Evolutionary conservation across 495 filamentous ascomycete species (phyloP), one percentile per base, ranked within the genome.

Genomic region (Penicillium herquei): DNA sequence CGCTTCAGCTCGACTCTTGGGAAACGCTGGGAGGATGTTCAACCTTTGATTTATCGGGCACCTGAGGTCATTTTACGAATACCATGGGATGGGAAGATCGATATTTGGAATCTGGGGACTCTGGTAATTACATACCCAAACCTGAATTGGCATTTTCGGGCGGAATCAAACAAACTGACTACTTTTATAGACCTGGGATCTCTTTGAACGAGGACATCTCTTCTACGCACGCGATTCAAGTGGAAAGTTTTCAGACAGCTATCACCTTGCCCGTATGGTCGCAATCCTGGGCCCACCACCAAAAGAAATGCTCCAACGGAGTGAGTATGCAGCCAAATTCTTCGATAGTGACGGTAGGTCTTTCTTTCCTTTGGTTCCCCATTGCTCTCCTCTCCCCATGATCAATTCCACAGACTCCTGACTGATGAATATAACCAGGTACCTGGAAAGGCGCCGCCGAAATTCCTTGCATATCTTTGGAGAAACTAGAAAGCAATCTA

Each of bases 211-310:
- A 13, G 52, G 61, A 7, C 63, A 69, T 14, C 31, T 49, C 18
- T 49, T 49, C 31, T 3, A 18, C 7, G 47, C 47, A 13, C 47
- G 47, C 9, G 43, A 46, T 46, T 21, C 9, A 26, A 13, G 6
- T 21, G 14, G 14, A 10, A 46, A 68, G 0, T 66, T 71, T 30
- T 65, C 65, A 14, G 69, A 65, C 12, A 65, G 62, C 6, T 63
- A 77, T 14, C 77, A 77, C 57, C 65, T 79, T n/a, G 69, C 72
- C 39, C 62, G 68, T 32, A 70, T 81, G 13, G 60, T 76, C 37
- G 71, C 67, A 5, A n/a, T 77, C 16, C 57, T 81, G 7, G 75
- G 79, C 1, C 63, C 51, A 8, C 76, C 75, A 4, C 75, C 74
- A 9, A 40, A 47, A n/a, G 65, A 73, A 3, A 54, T 80, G 6